phyloP scores from a whole-genome alignment of 345 rosid genomes.

The Syzygium grande region DNA sequence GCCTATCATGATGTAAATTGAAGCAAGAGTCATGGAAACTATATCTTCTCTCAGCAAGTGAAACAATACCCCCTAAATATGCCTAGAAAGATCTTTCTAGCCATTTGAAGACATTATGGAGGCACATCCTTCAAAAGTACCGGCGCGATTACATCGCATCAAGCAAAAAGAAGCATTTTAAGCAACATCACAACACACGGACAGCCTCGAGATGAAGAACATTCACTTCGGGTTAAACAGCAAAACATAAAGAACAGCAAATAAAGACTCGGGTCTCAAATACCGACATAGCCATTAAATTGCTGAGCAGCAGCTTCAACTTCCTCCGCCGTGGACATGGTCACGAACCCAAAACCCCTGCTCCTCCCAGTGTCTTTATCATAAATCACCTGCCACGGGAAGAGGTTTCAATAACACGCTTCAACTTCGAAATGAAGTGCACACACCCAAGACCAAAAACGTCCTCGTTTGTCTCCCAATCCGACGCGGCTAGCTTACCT shows the following conservation, averaged over 20 bases:
- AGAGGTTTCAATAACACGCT: not conserved
- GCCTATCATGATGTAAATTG: not conserved
- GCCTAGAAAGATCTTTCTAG: not conserved
- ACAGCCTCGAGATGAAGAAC: not conserved
- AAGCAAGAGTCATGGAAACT: not conserved
- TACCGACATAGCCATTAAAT: slow-evolving; percentile 88
- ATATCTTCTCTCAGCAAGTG: not conserved
- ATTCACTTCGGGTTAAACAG: not conserved
- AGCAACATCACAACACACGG: not conserved
- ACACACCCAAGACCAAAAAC: not conserved
- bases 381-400: slow-evolving; percentile 67
- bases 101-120: not conserved
- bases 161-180: not conserved
- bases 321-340: slow-evolving; percentile 72
- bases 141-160: not conserved
- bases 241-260: not conserved
- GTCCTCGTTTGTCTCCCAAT: not conserved
- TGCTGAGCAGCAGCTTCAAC: slow-evolving; percentile 73
- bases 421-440: not conserved
- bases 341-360: slow-evolving; percentile 97
- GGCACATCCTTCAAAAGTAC: not conserved
- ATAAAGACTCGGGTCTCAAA: not conserved
- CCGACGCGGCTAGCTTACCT: slow-evolving; percentile 32
- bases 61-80: not conserved
- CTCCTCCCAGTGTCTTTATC: slow-evolving; percentile 92